Evolutionary conservation across 169 alveolate genomes (phyloP), one percentile per base, ranked within the genome.

Genomic region (Cryptosporidium xiaoi): DNA sequence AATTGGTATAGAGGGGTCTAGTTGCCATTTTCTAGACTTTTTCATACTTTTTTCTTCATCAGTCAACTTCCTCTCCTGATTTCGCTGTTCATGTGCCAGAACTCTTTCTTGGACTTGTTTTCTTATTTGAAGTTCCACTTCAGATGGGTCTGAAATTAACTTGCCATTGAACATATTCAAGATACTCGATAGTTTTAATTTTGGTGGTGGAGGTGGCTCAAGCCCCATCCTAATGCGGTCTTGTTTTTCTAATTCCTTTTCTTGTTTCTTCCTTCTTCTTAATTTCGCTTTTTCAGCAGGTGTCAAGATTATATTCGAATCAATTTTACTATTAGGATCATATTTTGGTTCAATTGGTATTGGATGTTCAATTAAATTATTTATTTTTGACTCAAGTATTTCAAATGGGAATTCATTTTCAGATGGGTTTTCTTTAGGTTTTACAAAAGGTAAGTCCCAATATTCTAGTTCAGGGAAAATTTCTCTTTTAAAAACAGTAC

Each of bases 151-250:
- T 34, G 97, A 93, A 33, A 93, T 94, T 2, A 96, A 94, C 65
- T 65, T 90, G 82, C 91, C 93, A 34, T 94, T 94, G 16, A 93
- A 84, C 15, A 95, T 96, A 34, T 96, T 71, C 92, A 94, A 85
- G 82, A 95, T 89, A 83, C 95, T 95, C 56, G 98, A 92, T 60
- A 95, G 90, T 71, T 94, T 95, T 71, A 95, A 84, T 66, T 93
- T 95, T 20, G 98, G 98, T 6, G 95, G 96, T 3, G 96, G 97
- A 18, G 98, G 98, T 13, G 98, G 97, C 34, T 95, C 82, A 62
- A 93, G 83, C 8, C 98, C 98, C 71, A 95, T 93, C 58, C 96
- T 83, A 34, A 95, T 94, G 68, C 95, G 93, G 67, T 95, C 97
- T 71, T 93, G 97, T 51, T 94, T 95, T 33, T 91, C 95, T 83